phyloP scores from a whole-genome alignment of 768 basidiomycete genomes.

The Epithele typhae region DNA sequence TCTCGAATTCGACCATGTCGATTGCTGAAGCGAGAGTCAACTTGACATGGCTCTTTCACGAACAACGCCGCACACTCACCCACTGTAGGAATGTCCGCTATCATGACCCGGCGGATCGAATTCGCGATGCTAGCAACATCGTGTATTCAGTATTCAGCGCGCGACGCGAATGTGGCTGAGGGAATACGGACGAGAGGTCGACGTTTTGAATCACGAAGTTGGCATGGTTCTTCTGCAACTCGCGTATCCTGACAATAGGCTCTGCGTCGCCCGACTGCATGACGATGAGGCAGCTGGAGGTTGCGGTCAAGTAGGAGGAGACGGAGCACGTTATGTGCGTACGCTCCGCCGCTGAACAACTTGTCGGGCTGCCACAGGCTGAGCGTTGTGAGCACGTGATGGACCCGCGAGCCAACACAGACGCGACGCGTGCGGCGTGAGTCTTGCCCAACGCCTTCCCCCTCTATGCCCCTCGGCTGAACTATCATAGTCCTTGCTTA shows the following conservation, averaged over 20 bases:
- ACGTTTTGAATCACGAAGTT: slow-evolving; percentile 95
- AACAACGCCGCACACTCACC: slow-evolving; percentile 47
- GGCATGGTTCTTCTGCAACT: slow-evolving; percentile 79
- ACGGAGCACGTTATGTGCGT: too few relatives aligned
- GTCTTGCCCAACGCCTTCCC: too few relatives aligned
- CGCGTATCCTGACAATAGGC: slow-evolving; percentile 76
- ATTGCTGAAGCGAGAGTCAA: slow-evolving; percentile 57
- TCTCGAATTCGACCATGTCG: slow-evolving; percentile 90
- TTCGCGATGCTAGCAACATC: slow-evolving; percentile 73
- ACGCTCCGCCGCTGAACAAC: too few relatives aligned
- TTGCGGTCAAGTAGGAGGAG: too few relatives aligned
- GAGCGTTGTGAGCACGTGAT: too few relatives aligned
- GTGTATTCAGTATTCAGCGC: not conserved
- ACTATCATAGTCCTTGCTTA: too few relatives aligned
- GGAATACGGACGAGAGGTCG: slow-evolving; percentile 76
- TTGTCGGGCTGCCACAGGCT: too few relatives aligned
- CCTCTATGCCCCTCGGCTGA: too few relatives aligned
- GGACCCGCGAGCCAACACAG: too few relatives aligned
- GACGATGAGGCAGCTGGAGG: too few relatives aligned
- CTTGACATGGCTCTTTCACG: not conserved
- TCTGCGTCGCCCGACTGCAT: slow-evolving; percentile 31
- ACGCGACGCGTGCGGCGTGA: too few relatives aligned
- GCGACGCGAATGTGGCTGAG: not conserved
- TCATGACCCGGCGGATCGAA: slow-evolving; percentile 88
- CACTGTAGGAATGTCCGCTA: slow-evolving; percentile 95